Conservation (phyloP, 73 alveolate species). For the Effrenium voratum region DNA sequence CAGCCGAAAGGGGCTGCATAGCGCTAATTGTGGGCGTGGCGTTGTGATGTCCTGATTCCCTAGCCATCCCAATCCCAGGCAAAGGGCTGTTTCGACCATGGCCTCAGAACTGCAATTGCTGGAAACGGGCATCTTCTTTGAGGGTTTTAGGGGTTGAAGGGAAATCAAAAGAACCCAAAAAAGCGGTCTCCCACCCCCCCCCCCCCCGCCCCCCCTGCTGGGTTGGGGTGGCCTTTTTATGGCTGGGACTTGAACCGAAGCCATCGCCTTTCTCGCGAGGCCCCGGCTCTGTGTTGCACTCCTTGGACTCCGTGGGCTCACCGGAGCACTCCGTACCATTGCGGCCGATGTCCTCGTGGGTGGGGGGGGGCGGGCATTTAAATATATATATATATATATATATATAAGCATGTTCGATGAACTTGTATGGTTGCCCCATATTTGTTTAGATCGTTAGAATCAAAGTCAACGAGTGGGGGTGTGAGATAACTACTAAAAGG, state of each 20-base stretch:
- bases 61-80: too few species aligned
- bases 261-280: not conserved
- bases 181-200: not conserved
- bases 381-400: too few species aligned
- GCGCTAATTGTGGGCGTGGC: too few species aligned
- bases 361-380: not conserved
- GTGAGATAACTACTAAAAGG: not conserved
- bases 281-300: constrained; percentile 44
- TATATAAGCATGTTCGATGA: not conserved
- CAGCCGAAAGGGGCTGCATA: too few species aligned
- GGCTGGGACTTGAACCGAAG: not conserved
- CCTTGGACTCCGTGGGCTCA: constrained; percentile 28
- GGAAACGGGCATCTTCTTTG: not conserved
- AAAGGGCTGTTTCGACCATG: not conserved
- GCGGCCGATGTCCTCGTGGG: constrained; percentile 44
- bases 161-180: not conserved
- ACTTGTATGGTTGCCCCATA: not conserved
- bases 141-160: not conserved
- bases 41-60: too few species aligned
- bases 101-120: not conserved
- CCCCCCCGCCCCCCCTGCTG: not conserved
- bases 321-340: constrained; percentile 30
- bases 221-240: not conserved
- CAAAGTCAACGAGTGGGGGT: not conserved
- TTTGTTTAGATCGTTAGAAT: too few species aligned